These are phyloP conservation scores for Scedosporium minutisporum DNA, from an alignment of 2,329 filamentous ascomycete genomes.

Conservation along the genomic window DNA sequence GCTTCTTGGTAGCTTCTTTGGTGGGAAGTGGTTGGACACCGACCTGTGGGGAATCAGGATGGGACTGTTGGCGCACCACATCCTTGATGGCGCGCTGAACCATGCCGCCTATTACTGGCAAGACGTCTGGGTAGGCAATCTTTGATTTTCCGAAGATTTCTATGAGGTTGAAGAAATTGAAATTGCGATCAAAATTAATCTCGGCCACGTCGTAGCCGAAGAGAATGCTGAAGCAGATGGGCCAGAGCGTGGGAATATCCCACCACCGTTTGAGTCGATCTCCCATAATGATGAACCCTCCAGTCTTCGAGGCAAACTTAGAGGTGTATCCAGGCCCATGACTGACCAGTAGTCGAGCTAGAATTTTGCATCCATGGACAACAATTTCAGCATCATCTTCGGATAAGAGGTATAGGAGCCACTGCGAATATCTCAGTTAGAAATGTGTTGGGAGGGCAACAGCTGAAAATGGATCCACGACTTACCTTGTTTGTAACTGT, in stretches of 20 bases:
- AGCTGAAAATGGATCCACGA: conserved; percentile 7
- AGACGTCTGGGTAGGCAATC: conserved; percentile 65
- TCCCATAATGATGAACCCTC: conserved; percentile 80
- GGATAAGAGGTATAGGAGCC: conserved; percentile 82
- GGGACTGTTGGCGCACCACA: conserved; percentile 51
- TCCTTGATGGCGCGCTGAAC: conserved; percentile 74
- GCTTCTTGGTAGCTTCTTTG: background rate
- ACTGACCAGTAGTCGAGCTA: conserved; percentile 72
- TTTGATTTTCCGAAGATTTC: conserved; percentile 61
- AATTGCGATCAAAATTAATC: conserved; percentile 61
- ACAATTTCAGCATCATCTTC: conserved; percentile 80
- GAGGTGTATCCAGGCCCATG: conserved; percentile 74
- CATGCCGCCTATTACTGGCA: conserved; percentile 77
- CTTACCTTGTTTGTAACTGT: conserved; percentile 88
- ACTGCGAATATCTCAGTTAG: conserved; percentile 40
- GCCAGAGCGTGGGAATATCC: conserved; percentile 77
- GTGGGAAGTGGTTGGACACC: background rate
- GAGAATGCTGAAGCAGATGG: conserved; percentile 76
- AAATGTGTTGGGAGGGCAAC: background rate
- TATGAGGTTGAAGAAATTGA: conserved; percentile 65
- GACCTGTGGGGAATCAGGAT: conserved; percentile 41
- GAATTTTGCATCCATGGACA: conserved; percentile 68
- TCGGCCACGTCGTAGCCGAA: conserved; percentile 75
- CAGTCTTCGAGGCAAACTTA: conserved; percentile 75
- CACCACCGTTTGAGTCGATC: conserved; percentile 78